Conservation (phyloP, 208 protist genomes). For the Angomonas deanei region DNA sequence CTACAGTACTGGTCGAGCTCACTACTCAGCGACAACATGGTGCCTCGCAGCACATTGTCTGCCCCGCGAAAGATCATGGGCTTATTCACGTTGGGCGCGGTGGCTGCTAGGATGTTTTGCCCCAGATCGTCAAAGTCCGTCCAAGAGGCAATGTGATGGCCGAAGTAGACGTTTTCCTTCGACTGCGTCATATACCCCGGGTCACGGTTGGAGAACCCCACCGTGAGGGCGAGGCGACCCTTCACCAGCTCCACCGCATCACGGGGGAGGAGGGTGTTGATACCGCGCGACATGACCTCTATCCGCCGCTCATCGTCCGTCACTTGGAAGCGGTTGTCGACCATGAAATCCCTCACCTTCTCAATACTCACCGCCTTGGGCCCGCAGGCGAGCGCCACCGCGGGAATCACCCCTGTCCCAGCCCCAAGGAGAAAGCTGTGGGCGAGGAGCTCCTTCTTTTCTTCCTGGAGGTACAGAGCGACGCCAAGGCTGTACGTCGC, state of each 20-base stretch:
- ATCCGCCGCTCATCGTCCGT: slow-evolving; percentile 72
- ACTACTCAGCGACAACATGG: slow-evolving; percentile 85
- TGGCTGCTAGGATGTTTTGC: slow-evolving; percentile 80
- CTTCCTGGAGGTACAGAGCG: slow-evolving; percentile 81
- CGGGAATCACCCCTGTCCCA: slow-evolving; percentile 74
- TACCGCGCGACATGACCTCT: slow-evolving; percentile 54
- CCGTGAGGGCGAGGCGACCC: slow-evolving; percentile 76
- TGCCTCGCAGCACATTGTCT: slow-evolving; percentile 83
- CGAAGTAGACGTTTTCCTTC: slow-evolving; percentile 82
- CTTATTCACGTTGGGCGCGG: slow-evolving; percentile 76
- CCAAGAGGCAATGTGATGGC: slow-evolving; percentile 86
- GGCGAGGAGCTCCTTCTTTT: slow-evolving; percentile 68
- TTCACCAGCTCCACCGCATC: slow-evolving; percentile 69
- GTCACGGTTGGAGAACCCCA: slow-evolving; percentile 82
- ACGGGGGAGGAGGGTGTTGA: slow-evolving; percentile 69
- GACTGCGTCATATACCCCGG: slow-evolving; percentile 77
- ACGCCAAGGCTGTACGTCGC: slow-evolving; percentile 87
- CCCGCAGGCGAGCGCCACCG: slow-evolving; percentile 75
- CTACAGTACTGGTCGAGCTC: slow-evolving; percentile 88
- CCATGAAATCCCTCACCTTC: slow-evolving; percentile 70
- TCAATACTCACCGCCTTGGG: slow-evolving; percentile 65
- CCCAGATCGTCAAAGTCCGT: slow-evolving; percentile 62
- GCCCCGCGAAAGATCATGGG: slow-evolving; percentile 83
- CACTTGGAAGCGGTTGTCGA: slow-evolving; percentile 73
- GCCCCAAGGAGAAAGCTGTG: slow-evolving; percentile 78